These are phyloP conservation scores for Carex kokanica DNA, from an alignment of 176 grass and related monocot species.

Conservation along the genomic window DNA sequence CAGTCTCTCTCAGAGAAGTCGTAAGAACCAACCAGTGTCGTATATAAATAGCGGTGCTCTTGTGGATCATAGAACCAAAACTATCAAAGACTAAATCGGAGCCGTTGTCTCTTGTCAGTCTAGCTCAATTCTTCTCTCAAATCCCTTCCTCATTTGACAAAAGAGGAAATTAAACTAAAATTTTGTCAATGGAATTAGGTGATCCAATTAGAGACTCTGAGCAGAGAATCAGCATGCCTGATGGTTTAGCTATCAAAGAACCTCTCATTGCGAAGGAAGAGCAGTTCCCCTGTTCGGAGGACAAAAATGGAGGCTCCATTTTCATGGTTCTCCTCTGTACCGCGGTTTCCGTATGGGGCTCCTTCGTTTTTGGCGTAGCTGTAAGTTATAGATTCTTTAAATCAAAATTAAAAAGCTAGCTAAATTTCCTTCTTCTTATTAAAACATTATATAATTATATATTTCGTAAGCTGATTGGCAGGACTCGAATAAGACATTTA, in stretches of 20 bases:
- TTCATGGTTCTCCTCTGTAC: slow-evolving; percentile 55
- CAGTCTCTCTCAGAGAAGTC: not conserved
- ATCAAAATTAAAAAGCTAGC: too few species aligned
- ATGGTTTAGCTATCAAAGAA: not conserved
- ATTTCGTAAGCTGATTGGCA: too few species aligned
- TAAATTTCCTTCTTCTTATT: too few species aligned
- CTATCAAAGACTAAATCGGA: not conserved
- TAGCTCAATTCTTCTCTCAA: not conserved
- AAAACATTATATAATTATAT: too few species aligned
- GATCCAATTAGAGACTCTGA: not conserved
- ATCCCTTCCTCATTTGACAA: slow-evolving; percentile 1
- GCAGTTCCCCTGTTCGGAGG: not conserved
- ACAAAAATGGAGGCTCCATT: slow-evolving; percentile 23
- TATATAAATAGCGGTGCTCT: slow-evolving; percentile 3
- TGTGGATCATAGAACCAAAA: not conserved
- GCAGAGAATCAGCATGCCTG: not conserved
- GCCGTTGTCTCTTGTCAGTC: not conserved
- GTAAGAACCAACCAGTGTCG: not conserved
- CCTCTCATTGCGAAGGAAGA: slow-evolving; percentile 18
- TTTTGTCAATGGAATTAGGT: slow-evolving; percentile 1
- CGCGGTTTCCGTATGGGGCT: slow-evolving; percentile 43
- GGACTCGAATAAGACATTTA: too few species aligned
- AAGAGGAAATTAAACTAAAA: not conserved
- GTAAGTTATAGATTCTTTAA: slow-evolving; percentile 21
- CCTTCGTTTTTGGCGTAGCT: slow-evolving; percentile 49